These are phyloP conservation scores for Tylopilus sp. DNA, from an alignment of 1,284 basidiomycete species.

Conservation along the genomic window DNA sequence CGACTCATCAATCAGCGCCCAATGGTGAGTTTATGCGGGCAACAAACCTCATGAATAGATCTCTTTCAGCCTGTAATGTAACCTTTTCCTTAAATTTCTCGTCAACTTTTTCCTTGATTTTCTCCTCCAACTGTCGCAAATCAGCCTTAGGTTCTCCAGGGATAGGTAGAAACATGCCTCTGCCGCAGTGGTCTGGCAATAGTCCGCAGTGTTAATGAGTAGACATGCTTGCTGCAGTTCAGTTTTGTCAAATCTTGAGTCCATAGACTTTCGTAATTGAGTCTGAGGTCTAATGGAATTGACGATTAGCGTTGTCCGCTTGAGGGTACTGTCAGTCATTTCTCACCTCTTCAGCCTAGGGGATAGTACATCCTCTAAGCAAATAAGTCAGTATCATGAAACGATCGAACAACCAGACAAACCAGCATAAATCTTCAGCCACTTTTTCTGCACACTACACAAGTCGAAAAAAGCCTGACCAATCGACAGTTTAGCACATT, in stretches of 20 bases:
- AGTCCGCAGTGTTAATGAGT: constrained; percentile 97
- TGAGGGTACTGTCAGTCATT: constrained; percentile 3
- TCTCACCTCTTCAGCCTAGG: constrained; percentile 74
- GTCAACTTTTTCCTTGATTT: constrained; percentile 86
- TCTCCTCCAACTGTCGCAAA: constrained; percentile 84
- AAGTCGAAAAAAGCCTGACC: constrained; percentile 87
- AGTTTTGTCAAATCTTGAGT: constrained; percentile 78
- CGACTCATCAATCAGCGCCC: constrained; percentile 16
- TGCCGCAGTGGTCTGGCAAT: constrained; percentile 92
- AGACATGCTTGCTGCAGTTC: constrained; percentile 87
- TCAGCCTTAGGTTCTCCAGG: constrained; percentile 3
- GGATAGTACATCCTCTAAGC: constrained; percentile 85
- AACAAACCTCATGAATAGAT: constrained; percentile 86
- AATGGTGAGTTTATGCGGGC: constrained; percentile 2
- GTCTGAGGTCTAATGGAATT: constrained; percentile 48
- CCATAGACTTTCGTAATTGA: constrained; percentile 73
- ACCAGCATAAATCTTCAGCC: constrained; percentile 95
- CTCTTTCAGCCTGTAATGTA: constrained; percentile 87
- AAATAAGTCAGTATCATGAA: constrained; percentile 4
- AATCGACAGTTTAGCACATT: constrained; percentile 90
- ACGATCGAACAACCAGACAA: constrained; percentile 31
- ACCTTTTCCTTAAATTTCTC: constrained; percentile 83
- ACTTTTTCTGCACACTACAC: constrained; percentile 87
- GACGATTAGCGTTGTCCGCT: constrained; percentile 5
- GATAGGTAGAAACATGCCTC: constrained; percentile 63